Evolutionary conservation across 495 filamentous ascomycete genomes (phyloP).

Genomic region (Talaromyces wortmannii): DNA sequence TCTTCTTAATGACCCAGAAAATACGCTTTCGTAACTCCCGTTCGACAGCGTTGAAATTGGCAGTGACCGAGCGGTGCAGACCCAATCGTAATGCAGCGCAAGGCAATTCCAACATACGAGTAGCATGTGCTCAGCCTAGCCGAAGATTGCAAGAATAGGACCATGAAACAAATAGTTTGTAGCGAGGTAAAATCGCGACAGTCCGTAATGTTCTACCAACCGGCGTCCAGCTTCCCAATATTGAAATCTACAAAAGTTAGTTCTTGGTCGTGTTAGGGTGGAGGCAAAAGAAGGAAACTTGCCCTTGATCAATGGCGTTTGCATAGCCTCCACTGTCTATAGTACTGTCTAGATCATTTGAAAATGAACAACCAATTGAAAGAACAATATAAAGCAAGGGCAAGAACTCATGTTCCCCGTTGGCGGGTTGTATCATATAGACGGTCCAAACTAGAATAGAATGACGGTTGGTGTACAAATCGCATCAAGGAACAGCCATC

Average conservation of each 20-base stretch:
- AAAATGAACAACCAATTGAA: constrained; percentile 81
- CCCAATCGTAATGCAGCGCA: constrained; percentile 86
- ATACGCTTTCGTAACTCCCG: constrained; percentile 75
- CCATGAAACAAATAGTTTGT: constrained; percentile 86
- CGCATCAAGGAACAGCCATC: constrained; percentile 79
- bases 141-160: constrained; percentile 85
- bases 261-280: not conserved
- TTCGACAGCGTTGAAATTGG: constrained; percentile 77
- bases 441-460: constrained; percentile 68
- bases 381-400: constrained; percentile 79
- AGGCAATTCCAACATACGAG: constrained; percentile 83
- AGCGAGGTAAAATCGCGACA: constrained; percentile 80
- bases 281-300: constrained; percentile 11
- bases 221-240: constrained; percentile 77
- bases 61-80: constrained; percentile 71
- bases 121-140: constrained; percentile 91
- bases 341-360: constrained; percentile 38
- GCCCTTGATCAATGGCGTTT: constrained; percentile 75
- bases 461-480: constrained; percentile 83
- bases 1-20: constrained; percentile 86
- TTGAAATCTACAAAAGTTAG: constrained; percentile 52
- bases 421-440: constrained; percentile 72
- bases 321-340: constrained; percentile 57
- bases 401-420: constrained; percentile 76
- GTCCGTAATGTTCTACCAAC: constrained; percentile 83